These are phyloP conservation scores for Zygosaccharomyces kombuchaensis DNA, from an alignment of 805 yeast genomes.

Conservation along the genomic window DNA sequence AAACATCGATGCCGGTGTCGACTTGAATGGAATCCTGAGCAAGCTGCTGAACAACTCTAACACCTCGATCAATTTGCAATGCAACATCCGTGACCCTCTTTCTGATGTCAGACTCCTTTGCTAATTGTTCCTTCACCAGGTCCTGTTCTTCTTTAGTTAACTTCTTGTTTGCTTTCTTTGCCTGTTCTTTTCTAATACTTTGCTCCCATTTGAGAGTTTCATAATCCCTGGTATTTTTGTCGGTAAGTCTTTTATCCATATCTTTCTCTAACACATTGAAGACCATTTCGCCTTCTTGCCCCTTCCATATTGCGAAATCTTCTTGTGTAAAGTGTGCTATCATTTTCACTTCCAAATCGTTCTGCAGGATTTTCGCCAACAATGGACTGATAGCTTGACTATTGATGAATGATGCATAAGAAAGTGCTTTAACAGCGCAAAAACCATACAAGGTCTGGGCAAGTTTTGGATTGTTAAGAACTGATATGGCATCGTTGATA, in stretches of 20 bases:
- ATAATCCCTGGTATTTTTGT: conserved; percentile 77
- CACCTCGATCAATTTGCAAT: conserved; percentile 43
- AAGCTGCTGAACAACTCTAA: conserved; percentile 52
- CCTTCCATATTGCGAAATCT: conserved; percentile 61
- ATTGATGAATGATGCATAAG: conserved; percentile 51
- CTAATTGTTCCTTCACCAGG: conserved; percentile 57
- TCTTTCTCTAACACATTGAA: conserved; percentile 52
- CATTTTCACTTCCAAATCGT: conserved; percentile 39
- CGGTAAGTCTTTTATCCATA: conserved; percentile 44
- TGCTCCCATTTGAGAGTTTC: conserved; percentile 90
- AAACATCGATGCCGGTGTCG: conserved; percentile 58
- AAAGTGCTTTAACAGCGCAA: conserved; percentile 49
- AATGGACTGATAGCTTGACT: conserved; percentile 54
- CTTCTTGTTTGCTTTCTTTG: conserved; percentile 49
- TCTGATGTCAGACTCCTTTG: conserved; percentile 58
- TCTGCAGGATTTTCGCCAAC: conserved; percentile 40
- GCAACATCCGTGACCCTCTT: conserved; percentile 39
- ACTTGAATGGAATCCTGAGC: conserved; percentile 45
- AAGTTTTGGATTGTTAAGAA: conserved; percentile 17
- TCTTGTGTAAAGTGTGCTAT: conserved; percentile 43
- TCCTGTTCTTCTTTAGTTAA: conserved; percentile 73
- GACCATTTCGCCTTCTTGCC: conserved; percentile 65
- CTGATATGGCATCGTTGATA: conserved; percentile 17
- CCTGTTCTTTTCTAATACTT: conserved; percentile 68
- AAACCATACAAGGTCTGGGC: conserved; percentile 34